Evolutionary conservation across 805 yeast species (phyloP).

Genomic region (Kodamaea hsintzibuensis): DNA sequence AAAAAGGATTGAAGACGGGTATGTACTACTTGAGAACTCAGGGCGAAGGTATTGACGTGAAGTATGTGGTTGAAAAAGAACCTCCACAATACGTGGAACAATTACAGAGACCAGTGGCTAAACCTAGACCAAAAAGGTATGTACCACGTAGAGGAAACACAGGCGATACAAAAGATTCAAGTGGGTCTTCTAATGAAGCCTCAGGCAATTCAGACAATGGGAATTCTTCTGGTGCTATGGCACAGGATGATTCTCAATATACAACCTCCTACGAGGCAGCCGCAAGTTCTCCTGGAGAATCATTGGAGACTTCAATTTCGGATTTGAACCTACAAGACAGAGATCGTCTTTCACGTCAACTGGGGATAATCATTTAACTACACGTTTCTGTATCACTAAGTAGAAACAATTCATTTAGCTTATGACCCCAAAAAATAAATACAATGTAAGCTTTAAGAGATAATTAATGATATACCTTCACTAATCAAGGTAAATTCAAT

Average conservation of each 20-base stretch:
- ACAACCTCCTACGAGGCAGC: background rate
- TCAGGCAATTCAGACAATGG: background rate
- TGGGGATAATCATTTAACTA: background rate
- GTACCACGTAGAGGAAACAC: background rate
- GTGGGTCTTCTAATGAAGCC: background rate
- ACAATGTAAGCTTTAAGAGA: too few relatives aligned
- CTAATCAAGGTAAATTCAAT: too few relatives aligned
- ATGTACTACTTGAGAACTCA: constrained; percentile 42
- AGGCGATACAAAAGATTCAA: background rate
- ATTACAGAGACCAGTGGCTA: background rate
- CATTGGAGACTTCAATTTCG: constrained; percentile 47
- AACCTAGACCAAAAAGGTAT: constrained; percentile 7
- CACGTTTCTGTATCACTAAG: too few relatives aligned
- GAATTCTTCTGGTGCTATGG: background rate
- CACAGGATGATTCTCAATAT: background rate
- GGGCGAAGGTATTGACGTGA: constrained; percentile 4
- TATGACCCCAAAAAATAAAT: too few relatives aligned
- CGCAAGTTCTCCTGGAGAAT: background rate
- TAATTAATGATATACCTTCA: too few relatives aligned
- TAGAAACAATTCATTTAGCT: too few relatives aligned
- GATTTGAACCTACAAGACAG: constrained; percentile 29
- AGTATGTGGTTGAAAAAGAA: constrained; percentile 8
- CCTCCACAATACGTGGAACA: constrained; percentile 6
- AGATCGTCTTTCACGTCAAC: background rate
- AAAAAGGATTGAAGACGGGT: constrained; percentile 39